phyloP scores from a whole-genome alignment of 2,329 filamentous ascomycete species.

The Diaporthe ilicicola region DNA sequence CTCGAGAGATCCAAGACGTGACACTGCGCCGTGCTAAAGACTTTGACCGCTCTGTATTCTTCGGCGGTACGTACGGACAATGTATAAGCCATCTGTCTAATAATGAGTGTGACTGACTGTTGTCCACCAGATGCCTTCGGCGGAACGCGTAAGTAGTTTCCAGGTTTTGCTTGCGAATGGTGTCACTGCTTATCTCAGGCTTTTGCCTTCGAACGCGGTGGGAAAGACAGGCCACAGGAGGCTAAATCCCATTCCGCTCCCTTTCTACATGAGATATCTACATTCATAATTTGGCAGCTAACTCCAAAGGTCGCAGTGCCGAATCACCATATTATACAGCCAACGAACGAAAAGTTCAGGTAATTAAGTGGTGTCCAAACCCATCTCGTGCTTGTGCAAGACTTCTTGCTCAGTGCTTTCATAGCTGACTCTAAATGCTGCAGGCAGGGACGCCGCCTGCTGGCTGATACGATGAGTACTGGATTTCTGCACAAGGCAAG shows the following conservation, averaged over 20 bases:
- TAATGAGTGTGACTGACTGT: not conserved
- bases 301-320: not conserved
- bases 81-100: too few relatives aligned
- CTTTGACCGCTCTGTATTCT: conserved; percentile 26
- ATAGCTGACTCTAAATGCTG: too few relatives aligned
- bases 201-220: not conserved
- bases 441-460: conserved; percentile 20
- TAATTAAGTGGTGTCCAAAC: too few relatives aligned
- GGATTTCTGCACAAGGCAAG: conserved; percentile 27
- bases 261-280: not conserved
- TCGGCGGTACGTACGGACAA: not conserved
- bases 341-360: conserved; percentile 25
- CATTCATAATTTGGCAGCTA: not conserved
- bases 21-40: conserved; percentile 32
- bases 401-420: too few relatives aligned
- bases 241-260: too few relatives aligned
- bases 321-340: conserved; percentile 26
- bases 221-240: not conserved
- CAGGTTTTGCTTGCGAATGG: too few relatives aligned
- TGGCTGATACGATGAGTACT: conserved; percentile 26
- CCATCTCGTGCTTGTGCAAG: too few relatives aligned
- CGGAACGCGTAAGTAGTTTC: not conserved
- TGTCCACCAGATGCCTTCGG: conserved; percentile 5
- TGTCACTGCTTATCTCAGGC: not conserved
- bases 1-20: conserved; percentile 31